Evolutionary conservation across 495 filamentous ascomycete species (phyloP), one percentile per base, ranked within the genome.

Genomic region (Rhizodiscina lignyota): DNA sequence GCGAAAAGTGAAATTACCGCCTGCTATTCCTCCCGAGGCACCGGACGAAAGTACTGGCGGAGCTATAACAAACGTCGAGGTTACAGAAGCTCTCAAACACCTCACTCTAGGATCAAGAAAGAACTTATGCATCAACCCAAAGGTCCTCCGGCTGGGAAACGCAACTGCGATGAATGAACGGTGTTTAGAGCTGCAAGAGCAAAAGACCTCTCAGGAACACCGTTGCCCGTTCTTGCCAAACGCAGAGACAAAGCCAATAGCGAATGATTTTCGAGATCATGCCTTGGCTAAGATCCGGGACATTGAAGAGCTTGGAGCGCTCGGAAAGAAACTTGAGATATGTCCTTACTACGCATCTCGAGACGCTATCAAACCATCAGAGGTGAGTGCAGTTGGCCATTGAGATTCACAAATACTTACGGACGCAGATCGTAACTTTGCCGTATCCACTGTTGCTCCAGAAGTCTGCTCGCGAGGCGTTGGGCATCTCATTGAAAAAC

Each of bases 311-410:
- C 64, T 96, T 18, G 77, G 72, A 30, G 58, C 60, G 11, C 59
- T 94, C 2, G 89, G 89, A 4, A 83, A 74, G 45, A 66, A 77
- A 27, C 58, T 93, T 15, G 74, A 76, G 2, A 72, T 94, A 13
- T 97, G 89, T 54, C 91, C 89, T 5, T 97, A 97, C 53, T 97
- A 97, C 54, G 84, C 89, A 30, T 86, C 91, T 0, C 69, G 89
- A 28, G 63, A 77, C 2, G 74, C 79, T 4, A 80, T 93, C 30
- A 77, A 76, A 35, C 73, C 79, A 16, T 84, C 79, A 29, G 91
- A 81, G 59, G 75, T 76, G 38, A 43, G 61, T 44, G 15, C 13
- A 17, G 21, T 21, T 15, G 33, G 21, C 4, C 21, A 10, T 12
- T 18, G 5, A 8, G 17, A 20, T 19, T 4, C 15, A 4, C 4